A percentile compares a stretch with the other conserved stretches of the same genome.
phyloP scores from a whole-genome alignment of 2,329 filamentous ascomycete species.

The Diaporthe destruens region DNA sequence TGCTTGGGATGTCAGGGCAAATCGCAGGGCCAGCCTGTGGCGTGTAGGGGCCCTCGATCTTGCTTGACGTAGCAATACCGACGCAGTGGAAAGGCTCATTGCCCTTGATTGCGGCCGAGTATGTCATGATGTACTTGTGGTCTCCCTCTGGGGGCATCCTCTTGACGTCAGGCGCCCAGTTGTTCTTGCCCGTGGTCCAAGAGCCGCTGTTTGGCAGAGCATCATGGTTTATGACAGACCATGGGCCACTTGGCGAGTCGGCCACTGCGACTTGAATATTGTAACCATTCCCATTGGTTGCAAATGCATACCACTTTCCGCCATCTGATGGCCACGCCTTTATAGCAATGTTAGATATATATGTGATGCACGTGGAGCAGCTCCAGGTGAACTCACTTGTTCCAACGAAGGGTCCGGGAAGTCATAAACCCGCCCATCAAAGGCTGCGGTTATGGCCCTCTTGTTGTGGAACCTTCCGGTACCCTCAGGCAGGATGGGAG shows the following conservation, averaged over 20 bases:
- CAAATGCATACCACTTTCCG: slow-evolving; percentile 69
- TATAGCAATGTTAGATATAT: not conserved
- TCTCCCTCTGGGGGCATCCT: slow-evolving; percentile 57
- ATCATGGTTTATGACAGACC: slow-evolving; percentile 61
- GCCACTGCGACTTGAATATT: slow-evolving; percentile 68
- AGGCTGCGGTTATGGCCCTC: slow-evolving; percentile 33
- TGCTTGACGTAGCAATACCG: slow-evolving; percentile 64
- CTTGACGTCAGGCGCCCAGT: slow-evolving; percentile 73
- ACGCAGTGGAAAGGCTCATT: slow-evolving; percentile 65
- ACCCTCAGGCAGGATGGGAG: slow-evolving; percentile 11
- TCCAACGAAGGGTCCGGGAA: slow-evolving; percentile 69
- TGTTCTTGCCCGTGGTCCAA: slow-evolving; percentile 67
- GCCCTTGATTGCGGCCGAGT: slow-evolving; percentile 61
- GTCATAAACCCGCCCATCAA: slow-evolving; percentile 48
- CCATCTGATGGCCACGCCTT: slow-evolving; percentile 51
- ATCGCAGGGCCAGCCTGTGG: slow-evolving; percentile 61
- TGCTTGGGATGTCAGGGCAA: slow-evolving; percentile 60
- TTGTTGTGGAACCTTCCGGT: slow-evolving; percentile 26
- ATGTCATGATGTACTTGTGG: slow-evolving; percentile 68
- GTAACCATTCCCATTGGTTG: slow-evolving; percentile 62
- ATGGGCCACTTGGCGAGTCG: slow-evolving; percentile 60
- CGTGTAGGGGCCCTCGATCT: slow-evolving; percentile 64
- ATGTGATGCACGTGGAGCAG: no score
- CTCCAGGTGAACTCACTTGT: slow-evolving; percentile 50
- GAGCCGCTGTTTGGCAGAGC: slow-evolving; percentile 63